Evolutionary conservation across 129 eudicot genomes (phyloP).

Genomic region (Pseudognaphalium luteoalbum): DNA sequence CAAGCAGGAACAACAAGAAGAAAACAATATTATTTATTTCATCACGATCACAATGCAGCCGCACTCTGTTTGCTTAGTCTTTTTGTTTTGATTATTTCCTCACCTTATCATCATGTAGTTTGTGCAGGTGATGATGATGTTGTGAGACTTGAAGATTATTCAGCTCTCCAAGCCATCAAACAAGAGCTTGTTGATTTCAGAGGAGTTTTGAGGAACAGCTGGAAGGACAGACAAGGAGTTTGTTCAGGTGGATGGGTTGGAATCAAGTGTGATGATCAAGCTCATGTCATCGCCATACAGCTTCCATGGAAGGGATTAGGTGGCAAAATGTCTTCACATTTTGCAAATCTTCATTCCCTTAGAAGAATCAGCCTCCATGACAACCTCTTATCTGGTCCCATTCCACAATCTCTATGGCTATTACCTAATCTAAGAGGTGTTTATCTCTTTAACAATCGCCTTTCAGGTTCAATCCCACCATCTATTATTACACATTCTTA

Average conservation of each 20-base stretch:
- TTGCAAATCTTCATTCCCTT: conserved; percentile 66
- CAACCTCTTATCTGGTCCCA: conserved; percentile 62
- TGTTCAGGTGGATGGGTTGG: conserved; percentile 88
- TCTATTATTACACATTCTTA: conserved; percentile 45
- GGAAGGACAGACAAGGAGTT: conserved; percentile 67
- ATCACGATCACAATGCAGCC: neutral
- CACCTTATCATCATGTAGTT: conserved; percentile 33
- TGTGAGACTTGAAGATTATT: conserved; percentile 54
- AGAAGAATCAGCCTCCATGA: conserved; percentile 82
- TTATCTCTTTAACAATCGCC: conserved; percentile 79
- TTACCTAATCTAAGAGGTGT: conserved; percentile 83
- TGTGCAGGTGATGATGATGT: conserved; percentile 42
- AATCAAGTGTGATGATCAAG: conserved; percentile 76
- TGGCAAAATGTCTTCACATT: conserved; percentile 64
- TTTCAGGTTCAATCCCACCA: conserved; percentile 85
- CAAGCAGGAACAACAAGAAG: neutral
- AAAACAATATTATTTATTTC: neutral
- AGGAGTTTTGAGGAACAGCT: conserved; percentile 52
- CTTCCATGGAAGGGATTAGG: conserved; percentile 87
- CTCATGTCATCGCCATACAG: conserved; percentile 68
- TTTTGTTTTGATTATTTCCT: conserved; percentile 28
- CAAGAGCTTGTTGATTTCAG: conserved; percentile 53
- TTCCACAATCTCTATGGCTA: conserved; percentile 66
- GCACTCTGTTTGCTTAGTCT: conserved; percentile 19
- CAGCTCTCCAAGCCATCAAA: conserved; percentile 65